These are phyloP conservation scores for Phaeophleospora eucalypticola DNA, from an alignment of 2,329 filamentous ascomycete species.

Conservation along the genomic window DNA sequence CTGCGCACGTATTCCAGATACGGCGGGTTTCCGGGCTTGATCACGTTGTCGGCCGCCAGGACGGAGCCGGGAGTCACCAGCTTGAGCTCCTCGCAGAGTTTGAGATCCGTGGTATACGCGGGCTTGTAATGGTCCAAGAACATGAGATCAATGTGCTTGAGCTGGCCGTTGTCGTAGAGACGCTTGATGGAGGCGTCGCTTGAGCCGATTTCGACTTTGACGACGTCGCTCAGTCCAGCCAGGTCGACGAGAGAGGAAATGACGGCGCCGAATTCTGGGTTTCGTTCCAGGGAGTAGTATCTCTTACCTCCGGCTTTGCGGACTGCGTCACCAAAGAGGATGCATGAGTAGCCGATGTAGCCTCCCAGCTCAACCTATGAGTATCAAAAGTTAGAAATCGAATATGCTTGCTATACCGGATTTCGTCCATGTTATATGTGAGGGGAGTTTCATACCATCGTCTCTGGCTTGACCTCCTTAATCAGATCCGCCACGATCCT, in stretches of 20 bases:
- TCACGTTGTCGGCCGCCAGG: constrained; percentile 66
- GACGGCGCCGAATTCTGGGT: constrained; percentile 68
- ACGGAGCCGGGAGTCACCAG: constrained; percentile 61
- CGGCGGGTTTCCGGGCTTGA: constrained; percentile 66
- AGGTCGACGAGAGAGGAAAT: constrained; percentile 66
- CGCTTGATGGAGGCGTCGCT: constrained; percentile 62
- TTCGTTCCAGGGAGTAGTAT: constrained; percentile 70
- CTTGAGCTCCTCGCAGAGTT: constrained; percentile 68
- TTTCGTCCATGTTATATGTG: not conserved
- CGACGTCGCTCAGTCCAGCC: constrained; percentile 66
- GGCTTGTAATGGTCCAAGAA: constrained; percentile 82
- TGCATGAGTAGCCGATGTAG: constrained; percentile 77
- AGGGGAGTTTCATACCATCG: constrained; percentile 50
- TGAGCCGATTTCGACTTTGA: constrained; percentile 66
- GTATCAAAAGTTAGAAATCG: not conserved
- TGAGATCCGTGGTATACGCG: constrained; percentile 68
- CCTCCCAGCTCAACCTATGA: constrained; percentile 70
- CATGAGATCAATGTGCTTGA: constrained; percentile 64
- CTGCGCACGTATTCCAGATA: constrained; percentile 68
- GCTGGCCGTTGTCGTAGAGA: constrained; percentile 50
- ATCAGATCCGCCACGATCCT: constrained; percentile 67
- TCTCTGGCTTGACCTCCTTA: constrained; percentile 58
- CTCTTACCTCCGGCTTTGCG: constrained; percentile 58
- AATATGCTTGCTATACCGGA: too few species aligned
- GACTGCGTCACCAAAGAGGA: constrained; percentile 67